These are phyloP conservation scores for Inosperma sp. DNA, from an alignment of 768 basidiomycete genomes.

Conservation along the genomic window DNA sequence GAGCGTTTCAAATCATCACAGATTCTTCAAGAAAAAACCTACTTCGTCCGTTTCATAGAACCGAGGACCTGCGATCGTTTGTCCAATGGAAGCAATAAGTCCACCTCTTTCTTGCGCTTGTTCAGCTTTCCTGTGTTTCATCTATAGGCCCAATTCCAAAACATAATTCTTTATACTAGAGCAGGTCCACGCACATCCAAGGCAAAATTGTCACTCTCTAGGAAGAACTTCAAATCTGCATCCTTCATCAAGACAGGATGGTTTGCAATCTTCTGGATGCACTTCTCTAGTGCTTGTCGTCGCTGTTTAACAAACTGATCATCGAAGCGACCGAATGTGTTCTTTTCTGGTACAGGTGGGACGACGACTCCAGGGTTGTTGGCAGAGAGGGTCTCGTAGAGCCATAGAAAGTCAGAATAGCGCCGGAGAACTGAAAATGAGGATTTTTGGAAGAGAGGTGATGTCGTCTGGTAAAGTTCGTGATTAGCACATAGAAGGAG, in stretches of 20 bases:
- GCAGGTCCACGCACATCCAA: slow-evolving; percentile 62
- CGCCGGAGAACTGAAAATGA: slow-evolving; percentile 93
- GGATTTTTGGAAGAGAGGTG: slow-evolving; percentile 75
- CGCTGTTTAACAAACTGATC: slow-evolving; percentile 88
- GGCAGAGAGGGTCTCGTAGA: slow-evolving; percentile 78
- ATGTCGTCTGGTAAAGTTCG: slow-evolving; percentile 59
- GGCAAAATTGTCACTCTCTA: slow-evolving; percentile 90
- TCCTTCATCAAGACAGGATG: slow-evolving; percentile 91
- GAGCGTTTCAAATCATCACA: not conserved
- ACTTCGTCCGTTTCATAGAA: slow-evolving; percentile 91
- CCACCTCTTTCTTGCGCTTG: slow-evolving; percentile 75
- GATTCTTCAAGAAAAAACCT: not conserved
- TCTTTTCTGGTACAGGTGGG: slow-evolving; percentile 95
- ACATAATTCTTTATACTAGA: not conserved
- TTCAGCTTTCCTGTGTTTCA: slow-evolving; percentile 82
- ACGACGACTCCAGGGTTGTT: slow-evolving; percentile 98
- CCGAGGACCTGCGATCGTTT: slow-evolving; percentile 70
- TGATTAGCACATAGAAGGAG: slow-evolving; percentile 5
- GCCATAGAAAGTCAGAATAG: slow-evolving; percentile 96
- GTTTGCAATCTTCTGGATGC: slow-evolving; percentile 87
- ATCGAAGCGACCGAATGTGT: slow-evolving; percentile 88
- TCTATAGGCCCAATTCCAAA: slow-evolving; percentile 41
- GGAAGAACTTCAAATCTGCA: slow-evolving; percentile 79
- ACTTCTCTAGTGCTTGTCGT: slow-evolving; percentile 78
- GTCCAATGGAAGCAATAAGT: slow-evolving; percentile 77